Percentiles rank a stretch among this genome's conserved stretches.
Evolutionary conservation across 768 basidiomycete genomes (phyloP).

Genomic region (Suillus occidentalis): DNA sequence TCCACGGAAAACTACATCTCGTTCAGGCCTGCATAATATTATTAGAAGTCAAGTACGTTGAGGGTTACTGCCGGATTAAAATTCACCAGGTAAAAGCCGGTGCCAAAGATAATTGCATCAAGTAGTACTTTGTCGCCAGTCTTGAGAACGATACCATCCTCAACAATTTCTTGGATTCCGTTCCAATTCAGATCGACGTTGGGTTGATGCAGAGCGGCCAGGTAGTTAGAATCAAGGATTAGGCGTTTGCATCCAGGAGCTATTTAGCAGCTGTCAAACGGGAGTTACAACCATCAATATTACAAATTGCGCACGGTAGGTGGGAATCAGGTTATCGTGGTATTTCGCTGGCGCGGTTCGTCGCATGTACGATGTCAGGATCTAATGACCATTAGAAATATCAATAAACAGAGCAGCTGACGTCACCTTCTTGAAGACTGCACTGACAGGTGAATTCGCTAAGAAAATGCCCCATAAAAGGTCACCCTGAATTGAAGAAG

Average conservation of each 20-base stretch:
- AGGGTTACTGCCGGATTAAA: background rate
- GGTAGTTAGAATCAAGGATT: slow-evolving; percentile 59
- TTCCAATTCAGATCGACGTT: slow-evolving; percentile 56
- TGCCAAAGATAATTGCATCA: slow-evolving; percentile 59
- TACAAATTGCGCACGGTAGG: slow-evolving; percentile 40
- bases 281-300: background rate
- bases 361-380: slow-evolving; percentile 44
- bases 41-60: background rate
- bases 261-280: slow-evolving; percentile 16
- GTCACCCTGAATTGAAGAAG: slow-evolving; percentile 8
- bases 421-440: slow-evolving; percentile 34
- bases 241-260: slow-evolving; percentile 62
- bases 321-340: slow-evolving; percentile 46
- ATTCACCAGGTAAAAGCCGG: slow-evolving; percentile 52
- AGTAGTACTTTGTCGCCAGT: slow-evolving; percentile 49
- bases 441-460: slow-evolving; percentile 34
- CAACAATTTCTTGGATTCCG: slow-evolving; percentile 45
- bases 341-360: slow-evolving; percentile 47
- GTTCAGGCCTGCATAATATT: slow-evolving; percentile 11
- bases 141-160: slow-evolving; percentile 50
- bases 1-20: slow-evolving; percentile 35
- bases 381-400: slow-evolving; percentile 31
- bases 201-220: slow-evolving; percentile 48
- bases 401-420: slow-evolving; percentile 1
- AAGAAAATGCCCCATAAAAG: slow-evolving; percentile 38